Percentiles rank a stretch among this genome's conserved stretches.
These are phyloP conservation scores for Colletotrichum kahawae DNA, from an alignment of 2,329 filamentous ascomycete genomes.

Conservation along the genomic window DNA sequence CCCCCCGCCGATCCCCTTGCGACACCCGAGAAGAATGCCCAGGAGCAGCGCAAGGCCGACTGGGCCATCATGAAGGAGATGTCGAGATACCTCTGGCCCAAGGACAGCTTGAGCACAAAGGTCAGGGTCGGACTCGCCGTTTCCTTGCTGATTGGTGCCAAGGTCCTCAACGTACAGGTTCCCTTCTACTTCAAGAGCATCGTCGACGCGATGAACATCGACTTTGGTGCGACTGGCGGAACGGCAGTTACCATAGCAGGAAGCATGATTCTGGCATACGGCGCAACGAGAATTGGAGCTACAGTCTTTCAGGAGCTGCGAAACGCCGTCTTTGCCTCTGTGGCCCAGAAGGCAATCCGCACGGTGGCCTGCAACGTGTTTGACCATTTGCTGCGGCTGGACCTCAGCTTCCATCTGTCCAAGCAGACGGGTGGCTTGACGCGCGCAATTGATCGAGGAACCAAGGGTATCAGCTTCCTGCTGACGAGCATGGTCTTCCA, in stretches of 20 bases:
- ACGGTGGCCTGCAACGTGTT: slow-evolving; percentile 92
- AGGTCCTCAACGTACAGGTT: slow-evolving; percentile 96
- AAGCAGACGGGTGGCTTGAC: slow-evolving; percentile 96
- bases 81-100: slow-evolving; percentile 95
- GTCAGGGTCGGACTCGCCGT: slow-evolving; percentile 87
- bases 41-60: slow-evolving; percentile 94
- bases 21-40: slow-evolving; percentile 69
- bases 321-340: slow-evolving; percentile 95
- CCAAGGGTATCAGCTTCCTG: slow-evolving; percentile 97
- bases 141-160: slow-evolving; percentile 82
- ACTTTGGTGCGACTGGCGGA: slow-evolving; percentile 84
- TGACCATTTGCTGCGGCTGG: slow-evolving; percentile 83
- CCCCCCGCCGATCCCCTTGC: slow-evolving; percentile 59
- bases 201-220: slow-evolving; percentile 96
- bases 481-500: slow-evolving; percentile 99
- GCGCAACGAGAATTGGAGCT: slow-evolving; percentile 84
- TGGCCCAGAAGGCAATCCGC: slow-evolving; percentile 95
- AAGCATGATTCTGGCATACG: slow-evolving; percentile 92
- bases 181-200: slow-evolving; percentile 99
- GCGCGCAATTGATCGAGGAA: slow-evolving; percentile 92
- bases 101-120: slow-evolving; percentile 82
- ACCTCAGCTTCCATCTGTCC: slow-evolving; percentile 91
- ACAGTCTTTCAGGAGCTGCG: slow-evolving; percentile 91
- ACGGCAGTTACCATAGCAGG: slow-evolving; percentile 89
- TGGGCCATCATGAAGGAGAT: slow-evolving; percentile 99